These are phyloP conservation scores for Suillus hirtellus DNA, from an alignment of 768 basidiomycete species.

Conservation along the genomic window DNA sequence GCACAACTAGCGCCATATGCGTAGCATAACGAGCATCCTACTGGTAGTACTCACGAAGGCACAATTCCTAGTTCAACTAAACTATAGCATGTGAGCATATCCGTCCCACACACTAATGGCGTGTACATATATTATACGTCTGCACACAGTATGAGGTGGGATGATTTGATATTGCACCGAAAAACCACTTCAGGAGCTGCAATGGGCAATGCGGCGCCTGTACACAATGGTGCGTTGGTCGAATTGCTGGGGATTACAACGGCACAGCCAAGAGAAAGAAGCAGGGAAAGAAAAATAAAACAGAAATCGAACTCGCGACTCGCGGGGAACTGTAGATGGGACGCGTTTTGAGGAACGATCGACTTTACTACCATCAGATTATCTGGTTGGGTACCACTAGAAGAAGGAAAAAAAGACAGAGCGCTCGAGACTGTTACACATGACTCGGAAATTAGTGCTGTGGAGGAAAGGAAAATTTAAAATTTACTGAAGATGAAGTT, in stretches of 20 bases:
- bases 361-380: no score
- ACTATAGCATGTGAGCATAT: background rate
- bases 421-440: no score
- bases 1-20: background rate
- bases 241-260: background rate
- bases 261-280: background rate
- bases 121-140: background rate
- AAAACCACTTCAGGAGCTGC: slow-evolving; percentile 35
- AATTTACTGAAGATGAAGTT: no score
- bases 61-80: background rate
- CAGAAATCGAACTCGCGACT: background rate
- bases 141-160: background rate
- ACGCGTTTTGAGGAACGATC: no score
- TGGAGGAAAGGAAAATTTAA: no score
- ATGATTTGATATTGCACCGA: slow-evolving; percentile 3
- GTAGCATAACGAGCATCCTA: background rate
- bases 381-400: no score
- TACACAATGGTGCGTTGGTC: slow-evolving; percentile 31
- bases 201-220: slow-evolving; percentile 31
- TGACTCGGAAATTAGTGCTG: no score
- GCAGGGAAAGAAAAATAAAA: background rate
- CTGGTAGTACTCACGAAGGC: background rate
- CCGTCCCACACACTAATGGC: background rate
- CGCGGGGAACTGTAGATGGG: background rate
- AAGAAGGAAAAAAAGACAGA: no score